Percentiles rank a stretch among this genome's conserved stretches.
Conservation (phyloP, 108 stramenopile genomes). For the Nitzschia sp. region DNA sequence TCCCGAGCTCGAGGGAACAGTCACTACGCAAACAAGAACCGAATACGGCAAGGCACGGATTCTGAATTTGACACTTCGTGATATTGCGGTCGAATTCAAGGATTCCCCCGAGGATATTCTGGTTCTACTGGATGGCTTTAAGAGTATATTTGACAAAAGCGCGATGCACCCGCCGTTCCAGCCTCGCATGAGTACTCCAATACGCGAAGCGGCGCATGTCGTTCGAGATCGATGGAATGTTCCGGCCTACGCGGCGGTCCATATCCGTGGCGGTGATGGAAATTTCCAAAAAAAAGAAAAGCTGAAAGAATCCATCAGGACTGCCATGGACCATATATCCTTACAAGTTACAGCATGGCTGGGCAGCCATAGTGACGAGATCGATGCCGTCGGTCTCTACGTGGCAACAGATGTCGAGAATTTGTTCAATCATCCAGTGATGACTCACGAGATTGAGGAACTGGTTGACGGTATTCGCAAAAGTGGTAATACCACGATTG, state of each 20-base stretch:
- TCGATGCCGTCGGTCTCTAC: not conserved
- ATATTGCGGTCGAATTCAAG: not conserved
- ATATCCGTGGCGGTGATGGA: slow-evolving; percentile 9
- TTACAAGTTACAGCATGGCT: not conserved
- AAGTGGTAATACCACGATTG: not conserved
- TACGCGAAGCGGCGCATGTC: not conserved
- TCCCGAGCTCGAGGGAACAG: not conserved
- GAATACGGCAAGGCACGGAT: not conserved
- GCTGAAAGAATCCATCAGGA: not conserved
- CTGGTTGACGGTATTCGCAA: not conserved
- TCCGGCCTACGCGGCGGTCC: not conserved
- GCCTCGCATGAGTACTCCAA: not conserved
- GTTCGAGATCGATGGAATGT: slow-evolving; percentile 9
- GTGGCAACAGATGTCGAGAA: slow-evolving; percentile 6
- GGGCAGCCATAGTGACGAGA: not conserved
- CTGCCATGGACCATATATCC: not conserved
- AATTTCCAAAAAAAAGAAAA: not conserved
- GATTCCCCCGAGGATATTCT: not conserved
- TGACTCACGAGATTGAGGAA: not conserved
- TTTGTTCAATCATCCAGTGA: slow-evolving; percentile 1
- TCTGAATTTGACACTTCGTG: not conserved
- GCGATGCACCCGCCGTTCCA: not conserved
- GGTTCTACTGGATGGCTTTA: slow-evolving; percentile 3
- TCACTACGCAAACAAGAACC: not conserved
- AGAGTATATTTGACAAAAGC: not conserved